Base-by-base conservation (phyloP, 1,284 basidiomycete species). In the Baeospora myosura region DNA sequence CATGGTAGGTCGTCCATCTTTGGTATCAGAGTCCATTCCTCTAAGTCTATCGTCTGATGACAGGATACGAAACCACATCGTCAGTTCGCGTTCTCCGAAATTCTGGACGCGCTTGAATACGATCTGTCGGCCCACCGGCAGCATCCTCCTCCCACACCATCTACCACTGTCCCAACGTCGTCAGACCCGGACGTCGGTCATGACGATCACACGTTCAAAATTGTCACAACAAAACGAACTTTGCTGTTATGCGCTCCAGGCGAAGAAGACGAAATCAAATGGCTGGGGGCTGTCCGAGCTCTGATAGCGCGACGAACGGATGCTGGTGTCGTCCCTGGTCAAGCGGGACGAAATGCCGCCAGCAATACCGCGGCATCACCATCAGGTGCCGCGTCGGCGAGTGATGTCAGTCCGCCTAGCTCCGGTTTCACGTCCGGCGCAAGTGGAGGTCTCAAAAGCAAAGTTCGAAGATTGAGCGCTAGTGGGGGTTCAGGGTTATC, bases 221-320 rank as follows among this genome's bases (percentile, higher is more conserved):
- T 98, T 47, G 88, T 98, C 52, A 98, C 93, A 23, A 93, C 92
- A 45, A 94, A 95, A 62, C 78, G 92, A 43, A 85, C 88, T 17
- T 73, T 91, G 48, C 64, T 97, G 44, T 71, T 98, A 16, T 97
- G 93, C 55, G 96, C 95, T 7, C 95, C 96, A 3, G 86, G 78
- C 43, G 96, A 98, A 62, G 96, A 98, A 54, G 95, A 98, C 54
- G 96, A 98, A 66, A 96, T 98, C 63, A 89, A 88, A 60, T 99
- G 96, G 96, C 70, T 98, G 31, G 91, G 91, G 34, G 92, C 94
- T 6, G 78, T 98, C 35, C 82, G 91, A 41, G 92, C 92, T 49
- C 71, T 98, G 53, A 82, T 98, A 50, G 84, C 83, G 10, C 70
- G 87, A 44, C 66, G 86, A 55, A 71, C 73, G 38, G 74, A 67